A percentile compares a stretch with the other conserved stretches of the same genome.
Conservation (phyloP, 2,329 filamentous ascomycete species). For the Pseudocercospora cruenta region DNA sequence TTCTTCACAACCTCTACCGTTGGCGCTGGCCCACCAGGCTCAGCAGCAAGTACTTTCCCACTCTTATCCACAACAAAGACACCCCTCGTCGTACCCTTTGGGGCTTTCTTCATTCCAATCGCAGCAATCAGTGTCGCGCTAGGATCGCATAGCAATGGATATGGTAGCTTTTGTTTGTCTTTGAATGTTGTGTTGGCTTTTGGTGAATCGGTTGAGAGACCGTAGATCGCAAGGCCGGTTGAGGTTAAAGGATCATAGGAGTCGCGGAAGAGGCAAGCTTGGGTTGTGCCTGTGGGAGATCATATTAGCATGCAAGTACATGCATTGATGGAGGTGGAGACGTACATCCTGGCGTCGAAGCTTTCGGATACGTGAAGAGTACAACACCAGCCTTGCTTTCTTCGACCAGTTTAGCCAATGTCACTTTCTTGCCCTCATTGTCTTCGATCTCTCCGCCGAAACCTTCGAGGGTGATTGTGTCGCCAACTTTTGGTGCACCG, state of each 20-base stretch:
- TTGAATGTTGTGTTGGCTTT: conserved; percentile 94
- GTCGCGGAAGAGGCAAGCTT: conserved; percentile 93
- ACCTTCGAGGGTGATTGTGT: conserved; percentile 56
- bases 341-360: conserved; percentile 93
- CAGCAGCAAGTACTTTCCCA: conserved; percentile 75
- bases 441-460: conserved; percentile 77
- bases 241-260: conserved; percentile 74
- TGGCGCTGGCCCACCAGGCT: conserved; percentile 74
- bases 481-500: conserved; percentile 46
- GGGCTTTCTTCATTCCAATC: conserved; percentile 85
- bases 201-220: conserved; percentile 82
- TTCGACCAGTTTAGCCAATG: conserved; percentile 77
- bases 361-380: conserved; percentile 93
- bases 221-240: conserved; percentile 83
- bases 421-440: conserved; percentile 79
- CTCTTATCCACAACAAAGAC: conserved; percentile 73
- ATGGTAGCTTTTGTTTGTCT: conserved; percentile 86
- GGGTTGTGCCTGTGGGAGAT: conserved; percentile 73
- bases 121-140: conserved; percentile 74
- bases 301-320: neutral
- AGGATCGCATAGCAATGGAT: conserved; percentile 84
- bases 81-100: conserved; percentile 79
- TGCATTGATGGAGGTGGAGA: too few species aligned
- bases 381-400: conserved; percentile 85
- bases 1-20: conserved; percentile 78